phyloP scores from a whole-genome alignment of 1,139 yeast species.

The Debaryomyces sp. region DNA sequence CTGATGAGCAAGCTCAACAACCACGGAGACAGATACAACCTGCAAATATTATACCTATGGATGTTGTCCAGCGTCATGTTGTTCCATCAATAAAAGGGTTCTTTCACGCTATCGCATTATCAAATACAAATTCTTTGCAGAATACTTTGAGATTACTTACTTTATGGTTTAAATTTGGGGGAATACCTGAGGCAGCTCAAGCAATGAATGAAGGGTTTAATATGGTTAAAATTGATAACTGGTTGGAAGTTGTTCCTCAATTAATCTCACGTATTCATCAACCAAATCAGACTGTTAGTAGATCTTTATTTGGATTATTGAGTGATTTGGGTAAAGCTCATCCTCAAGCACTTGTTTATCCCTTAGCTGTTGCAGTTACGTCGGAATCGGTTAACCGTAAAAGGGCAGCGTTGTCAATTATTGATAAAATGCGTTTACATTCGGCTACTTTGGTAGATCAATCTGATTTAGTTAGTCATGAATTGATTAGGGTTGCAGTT shows the following conservation, averaged over 20 bases:
- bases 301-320: constrained; percentile 75
- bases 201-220: constrained; percentile 92
- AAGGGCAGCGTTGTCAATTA: constrained; percentile 86
- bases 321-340: constrained; percentile 92
- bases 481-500: constrained; percentile 91
- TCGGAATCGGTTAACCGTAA: constrained; percentile 90
- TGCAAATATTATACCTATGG: constrained; percentile 47
- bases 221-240: constrained; percentile 86
- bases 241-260: constrained; percentile 96
- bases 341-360: constrained; percentile 96
- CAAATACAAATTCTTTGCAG: constrained; percentile 84
- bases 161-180: constrained; percentile 96
- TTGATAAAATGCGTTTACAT: constrained; percentile 90
- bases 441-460: constrained; percentile 86
- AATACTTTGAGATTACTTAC: constrained; percentile 90
- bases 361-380: constrained; percentile 93
- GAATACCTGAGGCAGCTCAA: constrained; percentile 84
- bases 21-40: constrained; percentile 14
- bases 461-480: constrained; percentile 92
- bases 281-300: constrained; percentile 83
- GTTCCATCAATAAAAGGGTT: constrained; percentile 95
- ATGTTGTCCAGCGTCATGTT: constrained; percentile 82
- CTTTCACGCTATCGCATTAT: constrained; percentile 89
- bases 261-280: constrained; percentile 95
- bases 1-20: constrained; percentile 9